Percentiles rank a stretch among this genome's conserved stretches.
Evolutionary conservation across 441 rosid genomes (phyloP).

Genomic region (Populus trichocarpa): DNA sequence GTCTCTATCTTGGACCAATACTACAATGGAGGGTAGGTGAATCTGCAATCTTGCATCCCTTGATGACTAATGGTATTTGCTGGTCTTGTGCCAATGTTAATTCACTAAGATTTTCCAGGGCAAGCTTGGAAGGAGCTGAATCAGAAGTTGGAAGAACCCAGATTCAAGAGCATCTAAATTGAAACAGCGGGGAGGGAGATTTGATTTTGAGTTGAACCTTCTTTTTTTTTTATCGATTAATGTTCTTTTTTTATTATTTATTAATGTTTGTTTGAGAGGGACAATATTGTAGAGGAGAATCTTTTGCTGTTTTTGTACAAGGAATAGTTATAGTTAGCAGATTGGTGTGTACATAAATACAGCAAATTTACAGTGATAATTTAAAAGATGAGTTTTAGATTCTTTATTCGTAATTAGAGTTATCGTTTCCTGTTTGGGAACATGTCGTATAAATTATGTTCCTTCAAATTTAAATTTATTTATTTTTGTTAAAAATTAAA

Average conservation of each 20-base stretch:
- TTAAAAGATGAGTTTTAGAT: too few species aligned
- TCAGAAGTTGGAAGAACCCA: slow-evolving; percentile 5
- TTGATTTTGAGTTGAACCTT: not conserved
- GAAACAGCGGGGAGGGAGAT: not conserved
- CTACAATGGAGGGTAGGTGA: slow-evolving; percentile 57
- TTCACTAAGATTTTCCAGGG: slow-evolving; percentile 4
- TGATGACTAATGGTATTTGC: not conserved
- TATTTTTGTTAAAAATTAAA: rapidly evolving
- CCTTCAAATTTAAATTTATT: too few species aligned
- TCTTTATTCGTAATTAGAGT: too few species aligned
- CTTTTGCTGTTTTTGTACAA: too few species aligned
- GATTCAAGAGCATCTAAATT: slow-evolving; percentile 10
- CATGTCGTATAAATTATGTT: too few species aligned
- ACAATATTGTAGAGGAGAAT: not conserved
- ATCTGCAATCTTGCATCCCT: not conserved
- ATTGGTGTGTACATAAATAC: not conserved
- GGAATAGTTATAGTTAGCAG: too few species aligned
- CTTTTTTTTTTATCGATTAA: not conserved
- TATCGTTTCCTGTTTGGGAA: too few species aligned
- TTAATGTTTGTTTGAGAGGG: not conserved
- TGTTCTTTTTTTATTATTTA: not conserved
- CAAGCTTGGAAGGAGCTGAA: not conserved
- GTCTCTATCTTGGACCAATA: slow-evolving; percentile 47
- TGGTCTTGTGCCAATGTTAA: slow-evolving; percentile 7
- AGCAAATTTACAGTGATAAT: too few species aligned